Percentiles rank a stretch among this genome's conserved stretches.
Evolutionary conservation across 1,284 basidiomycete species (phyloP).

Genomic region (Cutaneotrichosporon arboriforme): DNA sequence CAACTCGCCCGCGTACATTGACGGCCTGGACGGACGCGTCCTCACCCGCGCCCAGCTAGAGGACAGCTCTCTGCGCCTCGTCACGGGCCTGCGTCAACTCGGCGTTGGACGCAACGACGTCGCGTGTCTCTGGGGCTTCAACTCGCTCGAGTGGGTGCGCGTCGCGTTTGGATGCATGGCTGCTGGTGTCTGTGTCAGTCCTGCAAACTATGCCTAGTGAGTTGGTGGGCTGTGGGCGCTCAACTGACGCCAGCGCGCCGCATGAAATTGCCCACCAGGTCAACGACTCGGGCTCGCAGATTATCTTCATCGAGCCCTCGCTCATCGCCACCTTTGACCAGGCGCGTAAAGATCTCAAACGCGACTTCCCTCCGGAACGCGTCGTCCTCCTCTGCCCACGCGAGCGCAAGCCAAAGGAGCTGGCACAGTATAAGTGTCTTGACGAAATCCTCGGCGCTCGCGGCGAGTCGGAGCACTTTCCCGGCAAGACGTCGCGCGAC

Average conservation of each 20-base stretch:
- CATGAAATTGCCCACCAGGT: slow-evolving; percentile 46
- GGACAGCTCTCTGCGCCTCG: slow-evolving; percentile 57
- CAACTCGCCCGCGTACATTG: slow-evolving; percentile 52
- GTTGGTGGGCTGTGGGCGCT: slow-evolving; percentile 6
- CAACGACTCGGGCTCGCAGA: slow-evolving; percentile 54
- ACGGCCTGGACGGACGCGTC: slow-evolving; percentile 57
- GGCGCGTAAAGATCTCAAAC: slow-evolving; percentile 12
- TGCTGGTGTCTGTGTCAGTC: slow-evolving; percentile 30
- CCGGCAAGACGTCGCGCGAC: slow-evolving; percentile 5
- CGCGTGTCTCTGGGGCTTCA: slow-evolving; percentile 47
- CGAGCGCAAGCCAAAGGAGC: slow-evolving; percentile 7
- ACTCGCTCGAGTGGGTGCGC: slow-evolving; percentile 61
- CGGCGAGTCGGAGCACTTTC: slow-evolving; percentile 9
- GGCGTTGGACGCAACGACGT: slow-evolving; percentile 33
- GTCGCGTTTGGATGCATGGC: slow-evolving; percentile 55
- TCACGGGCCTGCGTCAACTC: slow-evolving; percentile 51
- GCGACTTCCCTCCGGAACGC: slow-evolving; percentile 3
- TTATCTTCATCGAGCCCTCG: slow-evolving; percentile 56
- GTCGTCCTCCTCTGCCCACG: slow-evolving; percentile 10
- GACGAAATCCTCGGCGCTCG: slow-evolving; percentile 7
- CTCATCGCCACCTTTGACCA: slow-evolving; percentile 46
- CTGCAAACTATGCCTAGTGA: slow-evolving; percentile 43
- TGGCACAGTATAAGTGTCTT: slow-evolving; percentile 6
- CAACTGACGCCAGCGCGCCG: slow-evolving; percentile 28
- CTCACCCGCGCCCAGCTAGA: slow-evolving; percentile 59